Percentiles rank a stretch among this genome's conserved stretches.
These are phyloP conservation scores for Wolfiporia cocos DNA, from an alignment of 1,284 basidiomycete species.

Conservation along the genomic window DNA sequence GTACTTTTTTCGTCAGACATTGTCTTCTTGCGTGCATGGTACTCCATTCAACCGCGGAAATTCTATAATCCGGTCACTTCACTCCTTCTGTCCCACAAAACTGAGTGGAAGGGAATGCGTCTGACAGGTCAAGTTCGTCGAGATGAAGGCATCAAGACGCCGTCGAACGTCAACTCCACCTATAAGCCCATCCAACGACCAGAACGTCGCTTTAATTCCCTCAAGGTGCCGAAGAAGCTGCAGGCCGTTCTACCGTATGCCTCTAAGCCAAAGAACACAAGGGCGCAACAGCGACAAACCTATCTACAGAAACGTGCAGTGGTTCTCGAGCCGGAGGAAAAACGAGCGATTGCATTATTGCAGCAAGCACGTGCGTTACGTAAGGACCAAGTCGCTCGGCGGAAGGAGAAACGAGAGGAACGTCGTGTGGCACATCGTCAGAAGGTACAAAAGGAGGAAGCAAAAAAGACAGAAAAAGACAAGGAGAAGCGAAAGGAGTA, in stretches of 20 bases:
- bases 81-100: constrained; percentile 77
- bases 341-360: constrained; percentile 85
- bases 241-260: constrained; percentile 89
- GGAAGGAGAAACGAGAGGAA: constrained; percentile 83
- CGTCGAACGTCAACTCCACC: constrained; percentile 77
- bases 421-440: constrained; percentile 57
- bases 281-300: constrained; percentile 68
- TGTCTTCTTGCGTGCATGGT: constrained; percentile 96
- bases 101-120: constrained; percentile 88
- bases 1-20: constrained; percentile 62
- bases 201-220: constrained; percentile 85
- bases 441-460: constrained; percentile 68
- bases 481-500: constrained; percentile 78
- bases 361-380: constrained; percentile 93
- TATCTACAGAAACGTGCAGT: constrained; percentile 93
- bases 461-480: constrained; percentile 61
- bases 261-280: constrained; percentile 85
- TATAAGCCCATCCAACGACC: constrained; percentile 84
- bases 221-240: constrained; percentile 85
- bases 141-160: constrained; percentile 82
- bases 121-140: constrained; percentile 90
- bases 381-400: constrained; percentile 76
- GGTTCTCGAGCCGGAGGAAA: constrained; percentile 93
- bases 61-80: constrained; percentile 98
- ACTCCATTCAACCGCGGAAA: constrained; percentile 89